phyloP scores from a whole-genome alignment of 108 stramenopile genomes.

The Nitzschia sp. region DNA sequence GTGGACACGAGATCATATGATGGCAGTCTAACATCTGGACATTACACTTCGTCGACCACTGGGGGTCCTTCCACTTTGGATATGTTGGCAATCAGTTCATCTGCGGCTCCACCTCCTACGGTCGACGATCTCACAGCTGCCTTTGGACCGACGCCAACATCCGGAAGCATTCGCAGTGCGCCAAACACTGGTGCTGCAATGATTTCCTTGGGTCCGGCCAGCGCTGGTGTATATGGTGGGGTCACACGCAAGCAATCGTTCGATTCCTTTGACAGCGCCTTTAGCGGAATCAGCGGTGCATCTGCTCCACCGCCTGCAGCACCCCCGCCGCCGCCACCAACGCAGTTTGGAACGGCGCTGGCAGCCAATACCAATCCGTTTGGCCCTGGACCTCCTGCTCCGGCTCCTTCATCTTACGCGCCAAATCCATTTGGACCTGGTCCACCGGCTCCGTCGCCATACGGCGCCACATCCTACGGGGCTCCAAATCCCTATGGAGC shows the following conservation, averaged over 20 bases:
- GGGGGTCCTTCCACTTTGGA: constrained; percentile 38
- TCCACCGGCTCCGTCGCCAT: constrained; percentile 5
- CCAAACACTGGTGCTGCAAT: constrained; percentile 6
- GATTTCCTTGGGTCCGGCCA: background rate
- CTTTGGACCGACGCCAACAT: constrained; percentile 17
- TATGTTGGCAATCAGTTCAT: constrained; percentile 38
- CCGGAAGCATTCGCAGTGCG: constrained; percentile 3
- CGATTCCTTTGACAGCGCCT: constrained; percentile 22
- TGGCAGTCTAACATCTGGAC: constrained; percentile 2
- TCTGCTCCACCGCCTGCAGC: constrained; percentile 35
- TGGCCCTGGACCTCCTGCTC: constrained; percentile 16
- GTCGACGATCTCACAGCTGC: constrained; percentile 47
- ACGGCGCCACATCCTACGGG: background rate
- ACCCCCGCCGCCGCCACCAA: constrained; percentile 32
- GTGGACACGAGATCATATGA: constrained; percentile 3
- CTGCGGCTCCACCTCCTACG: constrained; percentile 62
- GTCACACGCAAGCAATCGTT: constrained; percentile 7
- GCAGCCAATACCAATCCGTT: constrained; percentile 19
- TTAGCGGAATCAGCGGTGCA: constrained; percentile 11
- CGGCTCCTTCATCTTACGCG: constrained; percentile 11
- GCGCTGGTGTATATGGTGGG: background rate
- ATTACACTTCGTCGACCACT: background rate
- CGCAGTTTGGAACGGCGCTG: constrained; percentile 8
- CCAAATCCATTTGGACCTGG: constrained; percentile 29
- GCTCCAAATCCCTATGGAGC: background rate